A percentile compares a stretch with the other conserved stretches of the same genome.
Evolutionary conservation across 805 yeast genomes (phyloP).

Genomic region (Metschnikowia cerradonensis): DNA sequence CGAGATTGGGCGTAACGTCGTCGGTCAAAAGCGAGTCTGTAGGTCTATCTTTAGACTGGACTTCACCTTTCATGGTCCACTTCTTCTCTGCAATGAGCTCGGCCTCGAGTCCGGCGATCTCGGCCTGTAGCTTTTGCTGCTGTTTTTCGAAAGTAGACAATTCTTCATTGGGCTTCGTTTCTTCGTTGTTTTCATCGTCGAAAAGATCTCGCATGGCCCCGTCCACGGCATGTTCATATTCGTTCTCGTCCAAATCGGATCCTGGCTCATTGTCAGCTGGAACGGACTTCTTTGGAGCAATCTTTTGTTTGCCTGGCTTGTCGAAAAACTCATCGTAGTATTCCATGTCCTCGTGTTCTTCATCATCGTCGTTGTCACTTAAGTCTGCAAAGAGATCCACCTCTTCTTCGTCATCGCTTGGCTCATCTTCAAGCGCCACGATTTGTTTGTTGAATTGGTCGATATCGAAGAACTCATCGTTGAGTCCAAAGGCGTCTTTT

Average conservation of each 20-base stretch:
- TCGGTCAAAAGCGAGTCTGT: slow-evolving; percentile 79
- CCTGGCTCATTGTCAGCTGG: slow-evolving; percentile 30
- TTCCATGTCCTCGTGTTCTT: slow-evolving; percentile 42
- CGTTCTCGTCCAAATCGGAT: slow-evolving; percentile 49
- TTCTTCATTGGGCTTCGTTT: slow-evolving; percentile 22
- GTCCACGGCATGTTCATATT: slow-evolving; percentile 56
- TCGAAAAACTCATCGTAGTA: slow-evolving; percentile 69
- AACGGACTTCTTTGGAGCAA: slow-evolving; percentile 27
- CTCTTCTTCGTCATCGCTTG: slow-evolving; percentile 28
- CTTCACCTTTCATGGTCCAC: slow-evolving; percentile 96
- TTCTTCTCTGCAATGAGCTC: slow-evolving; percentile 87
- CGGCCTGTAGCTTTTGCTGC: slow-evolving; percentile 69
- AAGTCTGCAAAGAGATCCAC: slow-evolving; percentile 40
- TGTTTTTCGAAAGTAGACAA: slow-evolving; percentile 80
- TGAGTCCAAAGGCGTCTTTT: slow-evolving; percentile 61
- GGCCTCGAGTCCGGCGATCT: slow-evolving; percentile 74
- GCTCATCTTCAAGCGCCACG: slow-evolving; percentile 57
- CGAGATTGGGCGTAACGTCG: slow-evolving; percentile 49
- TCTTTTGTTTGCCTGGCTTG: slow-evolving; percentile 30
- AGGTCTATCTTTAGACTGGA: slow-evolving; percentile 75
- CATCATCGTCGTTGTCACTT: slow-evolving; percentile 31
- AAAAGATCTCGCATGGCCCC: slow-evolving; percentile 61
- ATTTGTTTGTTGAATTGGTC: slow-evolving; percentile 79
- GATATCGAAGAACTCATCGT: slow-evolving; percentile 80
- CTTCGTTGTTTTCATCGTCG: slow-evolving; percentile 36